Evolutionary conservation across 164 flowering plant genomes (phyloP), one percentile per base, ranked within the genome.

Genomic region (Kalanchoe fedtschenkoi): DNA sequence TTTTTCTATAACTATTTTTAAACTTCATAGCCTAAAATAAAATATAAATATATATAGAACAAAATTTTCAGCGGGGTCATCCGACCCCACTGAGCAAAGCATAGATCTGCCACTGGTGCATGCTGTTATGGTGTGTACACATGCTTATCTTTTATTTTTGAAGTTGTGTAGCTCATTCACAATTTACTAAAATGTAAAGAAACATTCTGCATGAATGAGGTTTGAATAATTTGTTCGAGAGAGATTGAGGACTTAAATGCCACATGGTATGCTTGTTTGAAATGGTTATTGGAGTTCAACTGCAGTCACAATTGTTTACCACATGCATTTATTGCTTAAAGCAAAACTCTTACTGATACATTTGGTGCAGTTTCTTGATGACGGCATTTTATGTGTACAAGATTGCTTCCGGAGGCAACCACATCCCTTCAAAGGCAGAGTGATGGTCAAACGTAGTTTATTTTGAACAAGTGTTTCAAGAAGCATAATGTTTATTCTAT

Each of bases 391-490:
- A 80, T 44, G 58, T 78, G 34, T 80, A 72, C 82, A 84, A 82
- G 75, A 62, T 82, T 65, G 83, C 76, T 11, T 74, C 71, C 0
- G 83, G 84, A 4, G 84, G 89, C 62, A 84, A 81, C 69, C 86
- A 78, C 68, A 57, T 78, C 21, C 79, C 89, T 8, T 61, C 77
- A 34, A 81, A 83, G 79, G 71, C 76, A 6, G 77, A 83, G 62
- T 83, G 68, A 76, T 59, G 57, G 28, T 32, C 14, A 9, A 17
- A 16, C 34, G 30, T 6, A 6, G 34, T 39, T 26, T 16, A 26
- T 41, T 34, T 47, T 4, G 32, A 15, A 42, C 1, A 4, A 5
- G 19, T 17, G 65, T 24, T 46, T n/a, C 33, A 46, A 30, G 47
- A 4, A 9, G 47, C 34, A 37, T 5, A 19, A 19, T 42, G 17